These are phyloP conservation scores for Cytospora mali DNA, from an alignment of 2,329 filamentous ascomycete genomes.

Conservation along the genomic window DNA sequence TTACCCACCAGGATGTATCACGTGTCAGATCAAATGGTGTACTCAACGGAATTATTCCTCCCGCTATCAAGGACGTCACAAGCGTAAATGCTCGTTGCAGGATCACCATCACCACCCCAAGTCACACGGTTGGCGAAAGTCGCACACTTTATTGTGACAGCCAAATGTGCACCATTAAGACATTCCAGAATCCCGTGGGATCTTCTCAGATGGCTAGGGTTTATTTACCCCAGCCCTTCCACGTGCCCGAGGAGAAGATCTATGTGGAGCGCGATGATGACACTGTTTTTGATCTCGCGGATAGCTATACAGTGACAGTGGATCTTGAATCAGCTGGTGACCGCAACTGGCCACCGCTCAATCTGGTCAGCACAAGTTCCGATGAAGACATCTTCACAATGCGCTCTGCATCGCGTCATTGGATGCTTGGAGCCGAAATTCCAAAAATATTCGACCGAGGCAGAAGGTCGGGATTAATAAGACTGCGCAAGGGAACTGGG, in stretches of 20 bases:
- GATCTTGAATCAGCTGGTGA: constrained; percentile 56
- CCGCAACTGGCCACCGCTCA: constrained; percentile 55
- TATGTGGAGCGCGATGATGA: constrained; percentile 52
- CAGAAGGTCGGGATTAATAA: constrained; percentile 37
- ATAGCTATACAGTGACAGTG: constrained; percentile 53
- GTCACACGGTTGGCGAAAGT: constrained; percentile 39
- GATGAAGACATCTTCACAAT: constrained; percentile 33
- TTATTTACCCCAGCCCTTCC: constrained; percentile 52
- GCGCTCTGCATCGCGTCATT: constrained; percentile 36
- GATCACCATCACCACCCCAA: constrained; percentile 42
- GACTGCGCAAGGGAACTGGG: constrained; percentile 41
- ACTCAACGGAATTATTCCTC: constrained; percentile 41
- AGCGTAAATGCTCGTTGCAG: constrained; percentile 47
- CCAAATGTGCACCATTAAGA: constrained; percentile 55
- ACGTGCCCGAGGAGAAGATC: constrained; percentile 55
- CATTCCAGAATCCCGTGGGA: constrained; percentile 51
- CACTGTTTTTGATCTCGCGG: constrained; percentile 49
- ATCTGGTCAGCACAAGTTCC: constrained; percentile 39
- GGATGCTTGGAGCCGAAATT: constrained; percentile 47
- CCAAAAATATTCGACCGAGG: constrained; percentile 45
- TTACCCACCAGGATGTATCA: constrained; percentile 52
- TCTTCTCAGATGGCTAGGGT: constrained; percentile 52
- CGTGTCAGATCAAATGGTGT: constrained; percentile 41
- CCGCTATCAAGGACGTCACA: constrained; percentile 40
- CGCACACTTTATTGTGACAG: constrained; percentile 56